Evolutionary conservation across 352 stramenopile genomes (phyloP).

Genomic region (Phytophthora constricta): DNA sequence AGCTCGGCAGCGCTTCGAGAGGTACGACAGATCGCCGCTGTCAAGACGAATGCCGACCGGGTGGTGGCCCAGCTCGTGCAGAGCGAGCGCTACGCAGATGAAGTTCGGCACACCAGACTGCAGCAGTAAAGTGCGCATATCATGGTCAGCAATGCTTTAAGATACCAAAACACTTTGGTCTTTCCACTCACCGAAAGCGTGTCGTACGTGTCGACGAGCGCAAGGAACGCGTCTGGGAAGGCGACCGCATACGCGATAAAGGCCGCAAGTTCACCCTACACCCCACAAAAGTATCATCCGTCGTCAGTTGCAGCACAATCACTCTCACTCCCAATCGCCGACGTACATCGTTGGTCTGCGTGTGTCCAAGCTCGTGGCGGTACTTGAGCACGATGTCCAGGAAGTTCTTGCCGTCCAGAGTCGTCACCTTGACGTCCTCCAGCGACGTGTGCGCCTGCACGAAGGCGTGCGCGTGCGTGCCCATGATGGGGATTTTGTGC

Average conservation of each 20-base stretch:
- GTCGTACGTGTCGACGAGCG: conserved; percentile 99
- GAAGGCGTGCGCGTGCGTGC: conserved; percentile 98
- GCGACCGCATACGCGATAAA: conserved; percentile 98
- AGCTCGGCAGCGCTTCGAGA: conserved; percentile 90
- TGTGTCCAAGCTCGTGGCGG: conserved; percentile 68
- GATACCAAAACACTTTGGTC: background rate
- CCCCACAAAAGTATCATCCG: background rate
- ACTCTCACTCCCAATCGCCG: background rate
- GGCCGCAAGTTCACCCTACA: conserved; percentile 96
- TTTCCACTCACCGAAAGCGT: conserved; percentile 86
- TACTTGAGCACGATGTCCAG: conserved; percentile 86
- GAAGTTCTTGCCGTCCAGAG: conserved; percentile 79
- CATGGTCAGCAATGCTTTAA: conserved; percentile 14
- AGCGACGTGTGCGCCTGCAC: conserved; percentile 96
- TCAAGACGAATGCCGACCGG: conserved; percentile 97
- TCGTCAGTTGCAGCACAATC: conserved; percentile 7
- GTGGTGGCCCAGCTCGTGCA: conserved; percentile 92
- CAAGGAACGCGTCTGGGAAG: conserved; percentile 97
- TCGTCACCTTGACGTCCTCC: conserved; percentile 87
- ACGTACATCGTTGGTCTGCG: conserved; percentile 81
- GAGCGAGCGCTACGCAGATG: conserved; percentile 93
- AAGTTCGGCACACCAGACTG: conserved; percentile 98
- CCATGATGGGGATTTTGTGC: conserved; percentile 94
- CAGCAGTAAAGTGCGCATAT: conserved; percentile 13
- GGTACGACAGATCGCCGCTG: conserved; percentile 97